Percentiles rank a stretch among this genome's conserved stretches.
Evolutionary conservation across 2,329 filamentous ascomycete genomes (phyloP).

Genomic region (Epichloe uncinata): DNA sequence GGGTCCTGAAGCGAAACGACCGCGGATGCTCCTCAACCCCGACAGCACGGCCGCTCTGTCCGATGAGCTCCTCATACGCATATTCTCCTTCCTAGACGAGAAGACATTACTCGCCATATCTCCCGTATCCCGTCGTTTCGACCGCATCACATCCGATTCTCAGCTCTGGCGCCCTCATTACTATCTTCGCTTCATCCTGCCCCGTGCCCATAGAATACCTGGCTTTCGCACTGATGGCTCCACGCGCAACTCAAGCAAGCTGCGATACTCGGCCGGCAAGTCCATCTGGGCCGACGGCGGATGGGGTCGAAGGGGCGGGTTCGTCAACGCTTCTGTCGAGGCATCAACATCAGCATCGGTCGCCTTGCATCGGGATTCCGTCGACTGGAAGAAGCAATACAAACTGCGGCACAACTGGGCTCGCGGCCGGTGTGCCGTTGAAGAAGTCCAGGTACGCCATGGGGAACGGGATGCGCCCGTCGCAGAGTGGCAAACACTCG

Average conservation of each 20-base stretch:
- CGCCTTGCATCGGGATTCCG: constrained; percentile 17
- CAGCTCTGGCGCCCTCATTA: constrained; percentile 88
- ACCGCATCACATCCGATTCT: constrained; percentile 60
- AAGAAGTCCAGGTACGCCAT: constrained; percentile 52
- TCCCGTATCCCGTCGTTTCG: constrained; percentile 62
- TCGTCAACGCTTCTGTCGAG: not conserved
- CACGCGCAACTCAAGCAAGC: constrained; percentile 16
- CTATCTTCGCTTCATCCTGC: constrained; percentile 75
- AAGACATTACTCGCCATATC: constrained; percentile 49
- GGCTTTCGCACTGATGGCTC: constrained; percentile 36
- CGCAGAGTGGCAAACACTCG: constrained; percentile 45
- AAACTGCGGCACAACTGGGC: constrained; percentile 86
- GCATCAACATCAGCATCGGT: not conserved
- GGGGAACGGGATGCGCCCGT: constrained; percentile 17
- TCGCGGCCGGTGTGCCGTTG: constrained; percentile 64
- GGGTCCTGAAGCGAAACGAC: not conserved
- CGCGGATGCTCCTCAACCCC: not conserved
- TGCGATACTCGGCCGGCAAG: constrained; percentile 31
- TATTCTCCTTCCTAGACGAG: constrained; percentile 64
- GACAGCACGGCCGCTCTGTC: constrained; percentile 64
- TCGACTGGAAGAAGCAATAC: constrained; percentile 83
- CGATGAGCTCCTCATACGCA: constrained; percentile 76
- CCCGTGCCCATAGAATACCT: constrained; percentile 63
- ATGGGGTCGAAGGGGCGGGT: constrained; percentile 26
- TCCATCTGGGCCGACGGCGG: constrained; percentile 30